phyloP scores from a whole-genome alignment of 768 basidiomycete genomes.

The Xerocomellus chrysenteron region DNA sequence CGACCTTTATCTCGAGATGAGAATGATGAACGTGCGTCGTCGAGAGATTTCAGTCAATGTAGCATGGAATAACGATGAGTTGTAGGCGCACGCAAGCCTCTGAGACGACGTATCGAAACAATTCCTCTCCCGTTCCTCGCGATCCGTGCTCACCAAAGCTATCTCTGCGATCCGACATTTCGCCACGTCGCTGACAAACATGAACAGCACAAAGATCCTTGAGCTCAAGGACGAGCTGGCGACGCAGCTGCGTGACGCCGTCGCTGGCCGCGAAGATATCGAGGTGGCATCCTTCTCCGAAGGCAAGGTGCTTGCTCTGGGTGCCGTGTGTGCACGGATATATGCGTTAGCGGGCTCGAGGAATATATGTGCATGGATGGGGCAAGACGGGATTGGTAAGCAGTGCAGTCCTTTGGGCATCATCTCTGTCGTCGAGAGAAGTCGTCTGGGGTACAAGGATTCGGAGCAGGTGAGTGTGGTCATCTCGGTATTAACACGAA shows the following conservation, averaged over 20 bases:
- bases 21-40: constrained; percentile 69
- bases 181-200: constrained; percentile 74
- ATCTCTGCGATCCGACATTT: constrained; percentile 71
- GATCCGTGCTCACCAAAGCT: constrained; percentile 44
- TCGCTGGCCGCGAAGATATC: constrained; percentile 82
- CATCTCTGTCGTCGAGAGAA: constrained; percentile 79
- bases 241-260: constrained; percentile 70
- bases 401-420: constrained; percentile 91
- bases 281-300: constrained; percentile 80
- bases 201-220: constrained; percentile 83
- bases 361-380: constrained; percentile 78
- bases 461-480: constrained; percentile 70
- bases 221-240: constrained; percentile 89
- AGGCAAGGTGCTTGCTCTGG: constrained; percentile 74
- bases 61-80: background rate
- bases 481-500: background rate
- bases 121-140: constrained; percentile 83
- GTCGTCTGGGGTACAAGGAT: constrained; percentile 84
- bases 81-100: constrained; percentile 76
- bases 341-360: constrained; percentile 63
- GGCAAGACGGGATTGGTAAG: constrained; percentile 88
- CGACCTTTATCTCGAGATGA: constrained; percentile 90
- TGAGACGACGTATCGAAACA: constrained; percentile 96
- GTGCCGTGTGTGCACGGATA: constrained; percentile 70
- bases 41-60: background rate